Conservation (phyloP, 2,329 filamentous ascomycete genomes). For the Pestalotiopsis sp. region DNA sequence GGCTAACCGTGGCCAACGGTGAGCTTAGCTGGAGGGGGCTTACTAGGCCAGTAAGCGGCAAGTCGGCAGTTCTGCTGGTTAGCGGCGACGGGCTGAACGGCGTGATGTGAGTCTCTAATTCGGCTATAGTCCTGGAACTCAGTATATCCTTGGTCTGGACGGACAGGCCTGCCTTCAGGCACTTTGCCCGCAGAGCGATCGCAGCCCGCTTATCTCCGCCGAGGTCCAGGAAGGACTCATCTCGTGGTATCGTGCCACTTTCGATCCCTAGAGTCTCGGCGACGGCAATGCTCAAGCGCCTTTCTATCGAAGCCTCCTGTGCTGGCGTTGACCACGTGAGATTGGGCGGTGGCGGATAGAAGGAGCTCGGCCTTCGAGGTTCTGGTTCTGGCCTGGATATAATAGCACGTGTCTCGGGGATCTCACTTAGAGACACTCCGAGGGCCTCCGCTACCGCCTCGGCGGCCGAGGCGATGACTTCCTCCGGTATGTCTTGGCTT, state of each 20-base stretch:
- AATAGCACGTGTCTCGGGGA: constrained; percentile 25
- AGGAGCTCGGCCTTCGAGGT: constrained; percentile 21
- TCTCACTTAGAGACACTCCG: constrained; percentile 29
- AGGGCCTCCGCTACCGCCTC: constrained; percentile 30
- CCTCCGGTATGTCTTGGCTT: constrained; percentile 18
- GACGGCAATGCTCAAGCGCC: constrained; percentile 37
- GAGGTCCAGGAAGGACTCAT: constrained; percentile 48
- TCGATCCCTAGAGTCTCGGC: constrained; percentile 40
- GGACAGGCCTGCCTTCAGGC: constrained; percentile 38
- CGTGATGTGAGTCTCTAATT: constrained; percentile 45
- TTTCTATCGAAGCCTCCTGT: constrained; percentile 24
- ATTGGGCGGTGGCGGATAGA: constrained; percentile 24
- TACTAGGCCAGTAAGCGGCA: constrained; percentile 17
- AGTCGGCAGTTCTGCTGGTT: background rate
- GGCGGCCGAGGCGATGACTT: constrained; percentile 26
- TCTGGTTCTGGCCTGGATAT: constrained; percentile 1
- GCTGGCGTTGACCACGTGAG: constrained; percentile 16
- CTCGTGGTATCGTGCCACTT: constrained; percentile 33
- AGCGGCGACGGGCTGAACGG: constrained; percentile 28
- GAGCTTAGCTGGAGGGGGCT: constrained; percentile 27
- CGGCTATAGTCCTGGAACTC: constrained; percentile 45
- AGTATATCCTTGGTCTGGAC: constrained; percentile 44
- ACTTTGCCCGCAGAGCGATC: constrained; percentile 34
- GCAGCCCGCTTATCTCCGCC: constrained; percentile 44
- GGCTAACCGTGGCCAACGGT: constrained; percentile 7